Evolutionary conservation across 2,329 filamentous ascomycete species (phyloP).

Genomic region (Beauveria brongniartii): DNA sequence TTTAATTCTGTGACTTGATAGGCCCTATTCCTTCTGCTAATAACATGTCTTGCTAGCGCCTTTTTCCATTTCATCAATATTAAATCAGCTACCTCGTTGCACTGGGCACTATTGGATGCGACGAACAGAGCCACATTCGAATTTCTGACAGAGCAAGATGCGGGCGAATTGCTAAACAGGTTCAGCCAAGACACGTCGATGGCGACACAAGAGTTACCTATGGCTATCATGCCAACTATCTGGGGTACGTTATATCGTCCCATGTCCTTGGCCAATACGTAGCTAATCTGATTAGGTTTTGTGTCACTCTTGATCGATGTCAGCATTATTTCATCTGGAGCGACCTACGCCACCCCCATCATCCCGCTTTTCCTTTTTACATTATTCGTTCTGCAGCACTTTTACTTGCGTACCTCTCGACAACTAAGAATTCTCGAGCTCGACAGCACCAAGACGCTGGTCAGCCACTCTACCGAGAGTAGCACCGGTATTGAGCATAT

Average conservation of each 20-base stretch:
- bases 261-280: not conserved
- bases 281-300: not conserved
- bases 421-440: conserved; percentile 29
- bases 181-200: conserved; percentile 22
- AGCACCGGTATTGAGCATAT: conserved; percentile 38
- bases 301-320: conserved; percentile 13
- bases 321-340: conserved; percentile 16
- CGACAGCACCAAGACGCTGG: conserved; percentile 26
- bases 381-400: conserved; percentile 23
- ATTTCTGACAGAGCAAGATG: conserved; percentile 14
- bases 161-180: conserved; percentile 10
- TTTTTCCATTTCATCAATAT: not conserved
- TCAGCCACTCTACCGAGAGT: conserved; percentile 32
- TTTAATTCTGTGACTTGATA: not conserved
- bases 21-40: too few species aligned
- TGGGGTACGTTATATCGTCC: not conserved
- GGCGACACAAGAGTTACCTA: conserved; percentile 18
- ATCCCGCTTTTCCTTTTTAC: conserved; percentile 18
- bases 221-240: conserved; percentile 15
- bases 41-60: not conserved
- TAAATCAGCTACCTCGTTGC: not conserved
- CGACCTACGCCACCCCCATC: conserved; percentile 22
- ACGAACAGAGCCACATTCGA: conserved; percentile 11
- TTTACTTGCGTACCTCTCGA: conserved; percentile 28
- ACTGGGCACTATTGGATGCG: not conserved